Base-by-base conservation (phyloP, 2,329 filamentous ascomycete species). In the Penicillium sp. region DNA sequence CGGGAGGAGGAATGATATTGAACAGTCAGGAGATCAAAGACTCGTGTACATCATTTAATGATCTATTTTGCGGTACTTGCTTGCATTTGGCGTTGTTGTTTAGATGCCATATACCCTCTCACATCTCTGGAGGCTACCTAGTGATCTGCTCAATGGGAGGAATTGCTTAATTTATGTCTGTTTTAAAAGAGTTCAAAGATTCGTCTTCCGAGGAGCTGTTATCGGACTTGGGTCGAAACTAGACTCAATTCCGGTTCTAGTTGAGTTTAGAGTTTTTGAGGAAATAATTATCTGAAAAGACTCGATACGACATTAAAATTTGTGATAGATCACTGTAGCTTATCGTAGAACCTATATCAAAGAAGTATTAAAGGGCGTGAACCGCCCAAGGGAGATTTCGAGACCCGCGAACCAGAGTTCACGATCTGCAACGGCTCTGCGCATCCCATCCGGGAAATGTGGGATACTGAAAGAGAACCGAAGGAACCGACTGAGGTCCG, bases 21-120 rank as follows among this genome's bases (percentile, higher is more conserved):
- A 58, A 26, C 20, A 40, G n/a, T 54, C 49, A 47, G 58, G 59
- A 10, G 55, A 61, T 30, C 52, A 58, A 40, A 48, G 46, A 32
- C 56, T 66, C 56, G 60, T 64, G 7, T 68, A 65, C 49, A 68
- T 68, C n/a, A 59, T 67, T 45, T 60, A 30, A 39, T 37, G 29
- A 30, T 36, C 13, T 18, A 36, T 44, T 13, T 30, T 13, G 39
- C 6, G 15, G 15, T 15, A 29, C 6, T 29, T 13, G 9, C 15
- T 26, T 12, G 36, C 36, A 40, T 40, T 24, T 26, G 23, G 21
- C 36, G 36, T 40, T 40, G 4, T 24, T 26, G 3, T 24, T 37
- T 23, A 13, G 13, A 40, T 17, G 21, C 23, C 15, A 9, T 40
- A 27, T 17, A 40, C 26, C 24, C 21, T 10, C 34, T 40, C 21